These are phyloP conservation scores for Alternaria burnsii DNA, from an alignment of 2,329 filamentous ascomycete genomes.

Conservation along the genomic window DNA sequence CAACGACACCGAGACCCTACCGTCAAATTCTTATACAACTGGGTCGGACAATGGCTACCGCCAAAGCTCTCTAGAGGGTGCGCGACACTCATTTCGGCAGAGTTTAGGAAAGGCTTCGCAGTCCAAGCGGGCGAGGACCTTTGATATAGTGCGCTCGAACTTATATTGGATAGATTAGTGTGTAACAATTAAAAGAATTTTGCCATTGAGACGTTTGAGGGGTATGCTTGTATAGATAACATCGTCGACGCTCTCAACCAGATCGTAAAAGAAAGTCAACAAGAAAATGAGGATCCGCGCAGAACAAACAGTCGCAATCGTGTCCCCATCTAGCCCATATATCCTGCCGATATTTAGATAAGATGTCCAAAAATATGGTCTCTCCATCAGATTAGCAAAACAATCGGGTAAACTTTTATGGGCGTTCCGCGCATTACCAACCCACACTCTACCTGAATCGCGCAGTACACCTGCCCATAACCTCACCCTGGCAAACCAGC, in stretches of 20 bases:
- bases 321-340: not conserved
- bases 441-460: slow-evolving; percentile 70
- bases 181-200: not conserved
- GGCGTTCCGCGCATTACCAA: too few species aligned
- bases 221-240: slow-evolving; percentile 1
- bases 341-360: not conserved
- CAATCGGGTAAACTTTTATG: not conserved
- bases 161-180: not conserved
- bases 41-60: not conserved
- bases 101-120: not conserved
- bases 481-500: slow-evolving; percentile 97
- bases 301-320: not conserved
- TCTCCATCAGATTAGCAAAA: not conserved
- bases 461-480: slow-evolving; percentile 96
- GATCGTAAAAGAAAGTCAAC: not conserved
- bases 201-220: not conserved
- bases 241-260: not conserved
- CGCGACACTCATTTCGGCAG: not conserved
- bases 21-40: not conserved
- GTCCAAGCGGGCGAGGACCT: not conserved
- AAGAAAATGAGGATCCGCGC: not conserved
- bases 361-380: not conserved
- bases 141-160: not conserved
- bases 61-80: not conserved
- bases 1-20: not conserved